Evolutionary conservation across 208 protist genomes (phyloP), one percentile per base, ranked within the genome.

Genomic region (Naegleria fowleri): DNA sequence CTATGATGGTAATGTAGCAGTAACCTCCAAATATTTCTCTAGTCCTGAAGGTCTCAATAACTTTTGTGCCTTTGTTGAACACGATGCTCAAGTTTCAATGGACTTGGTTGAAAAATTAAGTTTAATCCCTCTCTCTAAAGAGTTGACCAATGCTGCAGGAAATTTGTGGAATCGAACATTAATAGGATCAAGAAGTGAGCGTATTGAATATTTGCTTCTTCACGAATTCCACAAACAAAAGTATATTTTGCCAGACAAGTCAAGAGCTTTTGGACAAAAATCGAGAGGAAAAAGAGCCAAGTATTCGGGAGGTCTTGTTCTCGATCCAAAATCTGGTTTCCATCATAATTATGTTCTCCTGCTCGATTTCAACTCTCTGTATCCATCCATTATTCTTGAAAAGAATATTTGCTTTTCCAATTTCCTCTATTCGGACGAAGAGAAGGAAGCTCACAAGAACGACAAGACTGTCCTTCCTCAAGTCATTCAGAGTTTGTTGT

Each of bases 331-430:
- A 93, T 93, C 93, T 51, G 98, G 98, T 48, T 97, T 99, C 85
- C 99, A 99, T 94, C 98, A 99, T 41, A 97, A 98, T 86, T 99
- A 97, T 93, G 97, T 99, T 91, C 94, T 99, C 25, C 94, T 99
- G 22, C 96, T 99, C 25, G 99, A 99, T 94, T 99, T 99, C 96
- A 99, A 99, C 94, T 99, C 98, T 58, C 96, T 99, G 40, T 99
- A 99, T 95, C 99, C 99, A 85, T 99, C 98, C 36, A 98, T 99
- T 90, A 99, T 99, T 92, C 97, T 99, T 92, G 99, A 99, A 95
- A 99, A 99, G 94, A 99, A 99, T 95, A 97, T 99, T 76, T 99
- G 99, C 96, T 99, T 99, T 94, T 99, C 99, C 19, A 99, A 99
- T 0, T 95, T 99, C 38, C 2, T 13, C 5, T 22, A 67, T 90